Evolutionary conservation across 1,284 basidiomycete genomes (phyloP), one percentile per base, ranked within the genome.

Genomic region (Malassezia pachydermatis): DNA sequence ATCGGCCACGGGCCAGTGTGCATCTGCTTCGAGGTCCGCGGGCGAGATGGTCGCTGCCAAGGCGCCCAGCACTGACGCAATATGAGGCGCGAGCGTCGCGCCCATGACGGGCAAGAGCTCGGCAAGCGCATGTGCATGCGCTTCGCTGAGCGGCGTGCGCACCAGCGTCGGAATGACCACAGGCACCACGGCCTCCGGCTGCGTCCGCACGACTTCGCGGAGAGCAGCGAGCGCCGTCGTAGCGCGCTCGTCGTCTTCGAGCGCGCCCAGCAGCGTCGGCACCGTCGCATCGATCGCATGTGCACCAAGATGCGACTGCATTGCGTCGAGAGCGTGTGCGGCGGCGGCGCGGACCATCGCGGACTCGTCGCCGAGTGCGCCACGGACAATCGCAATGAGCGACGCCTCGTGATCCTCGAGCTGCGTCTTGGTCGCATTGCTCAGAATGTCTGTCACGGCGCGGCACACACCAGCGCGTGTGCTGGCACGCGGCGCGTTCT

Each of bases 281-380:
- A 98, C 92, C 0, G 88, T 98, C 74, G 92, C 83, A 69, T 98
- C 89, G 60, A 96, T 92, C 5, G 90, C 92, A 67, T 84, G 86
- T 25, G 81, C 79, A 8, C 94, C 92, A 37, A 92, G 78, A 67
- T 85, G 79, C 57, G 90, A 86, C 75, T 96, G 92, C 38, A 94
- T 78, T 2, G 83, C 79, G 70, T 98, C 92, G 75, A 99, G 98
- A 0, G 89, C 87, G 68, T 81, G 83, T 0, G 92, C 92, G 6
- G 92, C 90, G 0, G 92, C 90, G 5, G 84, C 75, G 49, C 92
- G 83, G n/a, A 98, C 94, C 40, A 78, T 79, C 8, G 83, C 75
- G 60, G 89, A 83, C 49, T 84, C 81, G 69, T 98, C 92, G 24
- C 98, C 88, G 9, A 98, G 78, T 0, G 88, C 85, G 5, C 78